Conservation (phyloP, 805 yeast species). For the Sugiyamaella chiloensis region DNA sequence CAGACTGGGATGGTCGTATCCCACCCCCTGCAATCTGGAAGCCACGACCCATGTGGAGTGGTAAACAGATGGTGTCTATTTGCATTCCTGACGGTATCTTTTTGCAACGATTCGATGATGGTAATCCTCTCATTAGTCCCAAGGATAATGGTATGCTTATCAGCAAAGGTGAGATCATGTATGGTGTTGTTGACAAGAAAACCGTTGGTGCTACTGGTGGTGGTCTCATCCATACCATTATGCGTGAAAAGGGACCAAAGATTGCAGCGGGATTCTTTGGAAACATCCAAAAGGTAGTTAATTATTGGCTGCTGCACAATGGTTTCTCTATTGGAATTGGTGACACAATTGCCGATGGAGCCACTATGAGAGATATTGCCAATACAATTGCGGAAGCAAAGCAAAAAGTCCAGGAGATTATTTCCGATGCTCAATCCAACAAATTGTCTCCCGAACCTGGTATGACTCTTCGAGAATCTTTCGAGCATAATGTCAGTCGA, state of each 20-base stretch:
- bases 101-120: slow-evolving; percentile 89
- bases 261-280: slow-evolving; percentile 88
- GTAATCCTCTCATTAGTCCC: slow-evolving; percentile 76
- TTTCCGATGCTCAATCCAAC: slow-evolving; percentile 87
- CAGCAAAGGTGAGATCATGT: slow-evolving; percentile 92
- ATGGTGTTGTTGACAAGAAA: slow-evolving; percentile 97
- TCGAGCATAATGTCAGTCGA: slow-evolving; percentile 95
- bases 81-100: slow-evolving; percentile 96
- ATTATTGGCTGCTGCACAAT: slow-evolving; percentile 92
- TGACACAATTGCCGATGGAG: slow-evolving; percentile 98
- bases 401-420: slow-evolving; percentile 89
- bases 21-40: slow-evolving; percentile 93
- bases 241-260: slow-evolving; percentile 94
- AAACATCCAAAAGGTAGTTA: slow-evolving; percentile 90
- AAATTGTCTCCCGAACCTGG: slow-evolving; percentile 94
- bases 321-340: slow-evolving; percentile 99
- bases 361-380: slow-evolving; percentile 90
- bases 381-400: slow-evolving; percentile 92
- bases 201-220: slow-evolving; percentile 99
- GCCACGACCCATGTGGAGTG: slow-evolving; percentile 97
- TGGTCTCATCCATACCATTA: slow-evolving; percentile 94
- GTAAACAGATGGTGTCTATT: slow-evolving; percentile 89
- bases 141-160: slow-evolving; percentile 95
- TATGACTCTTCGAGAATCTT: slow-evolving; percentile 98
- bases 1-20: slow-evolving; percentile 97